Evolutionary conservation across 352 stramenopile genomes (phyloP).

Genomic region (Pythium periplocum): DNA sequence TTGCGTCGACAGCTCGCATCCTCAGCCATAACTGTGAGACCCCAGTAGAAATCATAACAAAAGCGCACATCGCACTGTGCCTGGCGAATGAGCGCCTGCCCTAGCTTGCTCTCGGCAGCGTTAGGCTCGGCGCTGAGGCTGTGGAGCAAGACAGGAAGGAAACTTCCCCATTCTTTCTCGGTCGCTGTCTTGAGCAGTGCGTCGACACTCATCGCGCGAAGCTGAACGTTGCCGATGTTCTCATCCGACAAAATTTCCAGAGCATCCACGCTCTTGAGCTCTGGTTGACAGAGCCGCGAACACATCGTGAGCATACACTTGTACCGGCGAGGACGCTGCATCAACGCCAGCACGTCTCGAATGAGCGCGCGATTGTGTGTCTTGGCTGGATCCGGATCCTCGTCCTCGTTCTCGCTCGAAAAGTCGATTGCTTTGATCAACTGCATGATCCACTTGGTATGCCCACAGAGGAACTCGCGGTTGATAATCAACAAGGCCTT

Average conservation of each 20-base stretch:
- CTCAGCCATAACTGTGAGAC: slow-evolving; percentile 75
- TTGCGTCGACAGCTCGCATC: slow-evolving; percentile 70
- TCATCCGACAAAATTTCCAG: slow-evolving; percentile 73
- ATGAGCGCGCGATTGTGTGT: slow-evolving; percentile 27
- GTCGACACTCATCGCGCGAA: slow-evolving; percentile 61
- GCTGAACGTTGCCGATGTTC: slow-evolving; percentile 45
- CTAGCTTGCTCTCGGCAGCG: slow-evolving; percentile 53
- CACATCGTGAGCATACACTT: slow-evolving; percentile 89
- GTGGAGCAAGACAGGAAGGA: slow-evolving; percentile 65
- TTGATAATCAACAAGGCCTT: slow-evolving; percentile 78
- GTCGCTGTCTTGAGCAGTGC: slow-evolving; percentile 58
- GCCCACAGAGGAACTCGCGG: slow-evolving; percentile 61
- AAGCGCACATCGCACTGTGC: slow-evolving; percentile 75
- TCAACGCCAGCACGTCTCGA: slow-evolving; percentile 55
- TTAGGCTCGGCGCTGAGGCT: slow-evolving; percentile 70
- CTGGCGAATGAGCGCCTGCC: slow-evolving; percentile 63
- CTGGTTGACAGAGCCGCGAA: slow-evolving; percentile 66
- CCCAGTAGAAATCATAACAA: slow-evolving; percentile 85
- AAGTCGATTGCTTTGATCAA: slow-evolving; percentile 83
- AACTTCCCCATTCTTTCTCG: slow-evolving; percentile 78
- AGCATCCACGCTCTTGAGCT: slow-evolving; percentile 72
- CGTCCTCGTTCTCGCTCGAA: slow-evolving; percentile 42
- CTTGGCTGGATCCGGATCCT: slow-evolving; percentile 10
- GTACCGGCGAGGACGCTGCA: slow-evolving; percentile 58
- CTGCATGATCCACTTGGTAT: slow-evolving; percentile 84